Evolutionary conservation across 352 stramenopile genomes (phyloP), one percentile per base, ranked within the genome.

Genomic region (Pythium scleroteichum): DNA sequence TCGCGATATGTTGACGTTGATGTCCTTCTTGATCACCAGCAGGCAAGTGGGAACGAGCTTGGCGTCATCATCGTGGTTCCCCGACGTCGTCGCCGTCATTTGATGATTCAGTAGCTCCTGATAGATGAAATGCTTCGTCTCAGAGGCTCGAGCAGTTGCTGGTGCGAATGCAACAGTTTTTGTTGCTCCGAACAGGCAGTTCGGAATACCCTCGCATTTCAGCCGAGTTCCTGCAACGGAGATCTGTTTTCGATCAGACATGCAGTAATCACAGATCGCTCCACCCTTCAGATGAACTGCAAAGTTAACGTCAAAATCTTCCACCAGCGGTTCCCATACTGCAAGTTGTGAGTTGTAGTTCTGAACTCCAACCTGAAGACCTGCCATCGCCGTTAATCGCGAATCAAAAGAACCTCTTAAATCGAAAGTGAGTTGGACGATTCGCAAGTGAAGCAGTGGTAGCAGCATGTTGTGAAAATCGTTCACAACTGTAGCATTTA

Each of bases 381-480:
- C 85, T 9, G 80, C 65, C 38, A 93, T 59, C 7, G 74, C 80
- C 9, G 80, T 89, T 14, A 88, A 75, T 49, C 80, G 82, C 24
- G 83, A 71, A 42, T 87, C 76, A 19, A 92, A 66, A 3, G 78
- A 72, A 24, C 83, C 81, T 29, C 82, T 73, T 22, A 94, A 68
- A 49, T 90, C 79, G 0, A 85, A 64, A 45, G 88, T 75, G n/a
- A 95, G 61, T n/a, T 75, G 77, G 12, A 72, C 68, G 14, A 92
- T 62, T 10, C 82, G 82, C n/a, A 90, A 77, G 53, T 95, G 85
- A 63, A 95, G 59, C 38, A 95, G 44, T 2, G 85, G 85, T 14
- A 95, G 62, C 40, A 93, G 59, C 85, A 95, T 95, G 50, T 95
- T 93, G 65, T 95, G 82, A 35, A 93, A 92, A 59, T 95, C 85